Conservation (phyloP, 768 basidiomycete species). For the Tulasnella calospora region DNA sequence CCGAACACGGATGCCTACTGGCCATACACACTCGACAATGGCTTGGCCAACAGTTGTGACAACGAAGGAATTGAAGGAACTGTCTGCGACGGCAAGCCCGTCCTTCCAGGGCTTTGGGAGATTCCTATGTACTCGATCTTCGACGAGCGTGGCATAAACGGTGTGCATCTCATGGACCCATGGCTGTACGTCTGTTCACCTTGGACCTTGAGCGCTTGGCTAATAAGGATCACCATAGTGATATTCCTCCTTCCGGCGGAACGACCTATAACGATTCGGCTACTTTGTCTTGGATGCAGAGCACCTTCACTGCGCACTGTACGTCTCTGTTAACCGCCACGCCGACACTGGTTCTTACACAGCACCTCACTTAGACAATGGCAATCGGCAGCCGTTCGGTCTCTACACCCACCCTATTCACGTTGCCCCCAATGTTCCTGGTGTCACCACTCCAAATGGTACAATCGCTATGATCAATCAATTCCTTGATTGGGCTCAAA, state of each 20-base stretch:
- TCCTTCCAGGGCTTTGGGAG: conserved; percentile 77
- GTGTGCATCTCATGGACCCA: conserved; percentile 74
- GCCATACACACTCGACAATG: conserved; percentile 78
- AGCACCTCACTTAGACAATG: conserved; percentile 42
- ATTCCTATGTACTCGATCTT: conserved; percentile 80
- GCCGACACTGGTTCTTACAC: neutral
- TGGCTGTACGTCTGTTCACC: conserved; percentile 54
- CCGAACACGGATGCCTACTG: conserved; percentile 68
- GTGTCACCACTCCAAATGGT: conserved; percentile 39
- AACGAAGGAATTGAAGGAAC: conserved; percentile 30
- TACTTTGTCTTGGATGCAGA: conserved; percentile 66
- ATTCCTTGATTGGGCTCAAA: conserved; percentile 78
- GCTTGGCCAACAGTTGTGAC: conserved; percentile 73
- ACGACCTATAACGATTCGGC: conserved; percentile 52
- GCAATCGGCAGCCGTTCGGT: conserved; percentile 72
- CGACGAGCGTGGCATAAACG: conserved; percentile 50
- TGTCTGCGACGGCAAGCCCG: conserved; percentile 65
- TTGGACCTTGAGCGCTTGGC: conserved; percentile 40
- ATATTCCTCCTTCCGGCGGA: conserved; percentile 26
- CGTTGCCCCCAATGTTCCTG: conserved; percentile 44
- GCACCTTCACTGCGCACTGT: conserved; percentile 65
- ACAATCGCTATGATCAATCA: conserved; percentile 71
- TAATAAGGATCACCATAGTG: conserved; percentile 40
- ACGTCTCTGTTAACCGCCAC: conserved; percentile 12
- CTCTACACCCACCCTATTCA: conserved; percentile 80